These are phyloP conservation scores for Symbiodinium natans DNA, from an alignment of 73 alveolate species.

Conservation along the genomic window DNA sequence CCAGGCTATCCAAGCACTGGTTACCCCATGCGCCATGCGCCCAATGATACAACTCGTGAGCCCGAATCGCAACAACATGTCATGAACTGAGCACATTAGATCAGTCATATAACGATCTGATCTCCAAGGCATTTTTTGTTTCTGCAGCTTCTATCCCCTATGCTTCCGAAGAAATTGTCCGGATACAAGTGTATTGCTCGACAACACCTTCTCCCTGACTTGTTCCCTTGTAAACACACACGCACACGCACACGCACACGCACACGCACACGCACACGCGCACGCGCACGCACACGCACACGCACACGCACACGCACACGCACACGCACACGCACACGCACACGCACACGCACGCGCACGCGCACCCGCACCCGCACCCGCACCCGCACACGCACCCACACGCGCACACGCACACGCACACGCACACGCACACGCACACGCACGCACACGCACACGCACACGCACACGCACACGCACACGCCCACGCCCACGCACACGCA, in stretches of 20 bases:
- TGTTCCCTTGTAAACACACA: background rate
- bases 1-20: too few relatives aligned
- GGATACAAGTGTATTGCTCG: too few relatives aligned
- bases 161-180: too few relatives aligned
- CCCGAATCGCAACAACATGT: too few relatives aligned
- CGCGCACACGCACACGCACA: constrained; percentile 62
- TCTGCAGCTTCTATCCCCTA: too few relatives aligned
- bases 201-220: too few relatives aligned
- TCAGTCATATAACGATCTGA: too few relatives aligned
- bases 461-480: constrained; percentile 56
- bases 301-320: constrained; percentile 78
- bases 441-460: constrained; percentile 53
- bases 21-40: too few relatives aligned
- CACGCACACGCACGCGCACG: constrained; percentile 59
- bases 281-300: constrained; percentile 39
- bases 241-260: constrained; percentile 65
- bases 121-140: too few relatives aligned
- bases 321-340: constrained; percentile 71
- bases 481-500: constrained; percentile 34
- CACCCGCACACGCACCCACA: constrained; percentile 51
- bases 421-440: constrained; percentile 55
- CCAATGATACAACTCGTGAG: too few relatives aligned
- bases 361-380: constrained; percentile 45
- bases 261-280: constrained; percentile 42
- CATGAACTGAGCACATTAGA: too few relatives aligned